phyloP scores from a whole-genome alignment of 768 basidiomycete genomes.

The Scleroderma bovista region DNA sequence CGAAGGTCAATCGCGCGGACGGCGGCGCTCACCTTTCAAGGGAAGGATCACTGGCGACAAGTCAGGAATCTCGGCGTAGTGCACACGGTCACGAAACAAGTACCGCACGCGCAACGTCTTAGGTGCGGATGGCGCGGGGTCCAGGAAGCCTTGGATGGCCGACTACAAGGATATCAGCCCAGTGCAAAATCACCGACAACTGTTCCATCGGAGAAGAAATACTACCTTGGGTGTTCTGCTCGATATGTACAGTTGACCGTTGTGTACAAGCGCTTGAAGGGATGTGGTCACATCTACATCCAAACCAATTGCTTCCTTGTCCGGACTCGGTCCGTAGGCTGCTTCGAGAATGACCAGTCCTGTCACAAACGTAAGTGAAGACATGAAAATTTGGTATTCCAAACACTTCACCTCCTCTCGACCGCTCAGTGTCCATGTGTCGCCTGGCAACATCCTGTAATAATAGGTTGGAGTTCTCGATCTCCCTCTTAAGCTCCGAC shows the following conservation, averaged over 20 bases:
- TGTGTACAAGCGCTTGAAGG: slow-evolving; percentile 74
- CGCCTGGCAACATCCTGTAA: slow-evolving; percentile 64
- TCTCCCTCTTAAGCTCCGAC: slow-evolving; percentile 55
- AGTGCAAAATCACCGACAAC: neutral
- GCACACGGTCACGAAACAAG: slow-evolving; percentile 64
- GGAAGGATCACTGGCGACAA: slow-evolving; percentile 67
- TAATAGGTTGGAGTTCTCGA: slow-evolving; percentile 54
- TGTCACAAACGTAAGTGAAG: slow-evolving; percentile 27
- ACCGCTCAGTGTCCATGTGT: slow-evolving; percentile 57
- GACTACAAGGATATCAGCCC: slow-evolving; percentile 35
- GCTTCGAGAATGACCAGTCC: slow-evolving; percentile 77
- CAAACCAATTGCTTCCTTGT: slow-evolving; percentile 48
- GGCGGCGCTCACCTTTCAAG: slow-evolving; percentile 54
- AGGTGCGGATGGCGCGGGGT: slow-evolving; percentile 68
- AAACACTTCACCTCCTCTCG: slow-evolving; percentile 52
- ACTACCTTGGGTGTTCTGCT: slow-evolving; percentile 68
- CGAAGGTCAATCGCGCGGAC: neutral
- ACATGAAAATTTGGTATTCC: slow-evolving; percentile 1
- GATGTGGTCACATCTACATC: slow-evolving; percentile 75
- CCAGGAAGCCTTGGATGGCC: slow-evolving; percentile 82
- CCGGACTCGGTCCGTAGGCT: slow-evolving; percentile 56
- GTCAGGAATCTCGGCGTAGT: slow-evolving; percentile 76
- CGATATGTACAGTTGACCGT: slow-evolving; percentile 74
- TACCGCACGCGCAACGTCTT: slow-evolving; percentile 74
- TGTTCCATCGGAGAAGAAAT: neutral